A percentile compares a stretch with the other conserved stretches of the same genome.
These are phyloP conservation scores for Helichrysum umbraculigerum DNA, from an alignment of 129 eudicot species.

Conservation along the genomic window DNA sequence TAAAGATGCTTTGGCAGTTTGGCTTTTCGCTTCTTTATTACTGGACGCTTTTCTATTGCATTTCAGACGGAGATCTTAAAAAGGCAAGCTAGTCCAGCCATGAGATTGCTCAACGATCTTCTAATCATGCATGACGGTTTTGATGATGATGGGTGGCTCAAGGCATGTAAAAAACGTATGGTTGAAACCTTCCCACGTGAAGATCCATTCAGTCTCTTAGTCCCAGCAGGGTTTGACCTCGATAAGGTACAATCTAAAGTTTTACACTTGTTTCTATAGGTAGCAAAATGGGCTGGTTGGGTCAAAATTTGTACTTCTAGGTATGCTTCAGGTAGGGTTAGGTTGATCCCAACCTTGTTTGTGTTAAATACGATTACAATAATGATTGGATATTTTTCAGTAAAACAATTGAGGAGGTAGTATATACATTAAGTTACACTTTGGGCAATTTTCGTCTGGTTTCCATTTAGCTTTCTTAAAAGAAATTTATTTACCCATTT, in stretches of 20 bases:
- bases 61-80: conserved; percentile 83
- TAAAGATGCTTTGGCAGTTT: background rate
- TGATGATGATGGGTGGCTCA: conserved; percentile 90
- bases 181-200: conserved; percentile 86
- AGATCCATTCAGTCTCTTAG: conserved; percentile 92
- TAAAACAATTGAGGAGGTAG: too few species aligned
- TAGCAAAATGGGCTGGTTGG: background rate
- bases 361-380: too few species aligned
- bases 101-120: conserved; percentile 89
- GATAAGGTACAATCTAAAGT: conserved; percentile 60
- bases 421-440: too few species aligned
- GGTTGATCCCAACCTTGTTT: too few species aligned
- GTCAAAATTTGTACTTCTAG: background rate
- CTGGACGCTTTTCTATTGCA: background rate
- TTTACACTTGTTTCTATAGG: background rate
- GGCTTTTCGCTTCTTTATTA: conserved; percentile 12
- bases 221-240: conserved; percentile 89
- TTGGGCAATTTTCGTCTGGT: too few species aligned
- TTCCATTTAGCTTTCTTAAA: too few species aligned
- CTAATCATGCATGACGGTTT: conserved; percentile 85
- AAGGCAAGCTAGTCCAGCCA: conserved; percentile 90
- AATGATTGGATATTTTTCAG: too few species aligned
- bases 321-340: too few species aligned
- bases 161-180: conserved; percentile 88
- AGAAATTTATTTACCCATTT: background rate